Base-by-base conservation (phyloP, 2,329 filamentous ascomycete species). In the Fusarium robinianum region DNA sequence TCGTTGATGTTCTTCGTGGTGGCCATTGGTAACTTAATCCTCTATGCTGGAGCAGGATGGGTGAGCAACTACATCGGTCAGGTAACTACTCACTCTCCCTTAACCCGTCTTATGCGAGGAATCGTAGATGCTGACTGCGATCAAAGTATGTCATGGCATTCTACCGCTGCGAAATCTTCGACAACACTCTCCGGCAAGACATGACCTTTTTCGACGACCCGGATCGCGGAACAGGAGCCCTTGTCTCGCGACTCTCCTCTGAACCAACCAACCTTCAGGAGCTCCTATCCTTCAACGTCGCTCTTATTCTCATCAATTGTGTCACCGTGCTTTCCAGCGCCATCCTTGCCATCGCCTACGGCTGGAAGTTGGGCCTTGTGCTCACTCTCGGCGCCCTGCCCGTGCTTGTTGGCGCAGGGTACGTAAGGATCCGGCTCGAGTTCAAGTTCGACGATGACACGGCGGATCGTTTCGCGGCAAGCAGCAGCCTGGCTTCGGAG, bases 1-100 rank as follows among this genome's bases (percentile, higher is more conserved):
- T 67, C 76, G 0, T 68, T 78, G 34, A 80, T 81, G 77, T 81
- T 81, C 57, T 77, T 80, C 35, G 63, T 80, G 1, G 63, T 79
- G 11, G 78, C 78, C 1, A 60, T 74, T 8, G 73, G 64, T 3
- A 72, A 74, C 21, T 60, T 76, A 2, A 40, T 77, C 1, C 62
- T 68, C 3, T 80, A 80, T 37, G 65, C 63, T 19, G 46, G 60
- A 2, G 50, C 63, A 16, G 71, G 72, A 3, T 71, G 65, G 64
- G 31, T 65, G 5, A 61, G 64, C 41, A 73, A 72, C 25, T 42
- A 61, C 5, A 57, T 71, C 9, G 67, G 64, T 1, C 69, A 72
- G 53, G 66, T 66, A 46, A 37, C 53, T 49, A 29, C 3, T 15
- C 7, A 15, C 8, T 16, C 6, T 2, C 6, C 18, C 7, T 12